These are phyloP conservation scores for Lithocarpus polystachyus DNA, from an alignment of 306 rosid genomes.

Conservation along the genomic window DNA sequence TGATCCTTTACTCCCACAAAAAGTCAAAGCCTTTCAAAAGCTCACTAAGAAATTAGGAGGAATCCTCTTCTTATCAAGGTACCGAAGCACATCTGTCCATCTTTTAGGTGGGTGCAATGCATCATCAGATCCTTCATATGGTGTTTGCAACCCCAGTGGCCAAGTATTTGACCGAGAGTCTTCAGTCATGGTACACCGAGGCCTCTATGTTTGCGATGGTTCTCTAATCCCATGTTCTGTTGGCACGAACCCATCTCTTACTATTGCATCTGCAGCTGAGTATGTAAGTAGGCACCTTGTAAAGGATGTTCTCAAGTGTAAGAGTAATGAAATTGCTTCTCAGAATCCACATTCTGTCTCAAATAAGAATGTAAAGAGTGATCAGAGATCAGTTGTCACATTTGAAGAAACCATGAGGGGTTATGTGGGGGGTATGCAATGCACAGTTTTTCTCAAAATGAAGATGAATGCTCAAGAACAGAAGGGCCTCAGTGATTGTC, in stretches of 20 bases:
- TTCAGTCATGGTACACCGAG: constrained; percentile 20
- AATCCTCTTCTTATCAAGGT: constrained; percentile 31
- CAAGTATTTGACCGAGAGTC: constrained; percentile 26
- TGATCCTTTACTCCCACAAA: constrained; percentile 32
- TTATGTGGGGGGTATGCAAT: constrained; percentile 33
- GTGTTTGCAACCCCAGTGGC: constrained; percentile 34
- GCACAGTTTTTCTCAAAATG: constrained; percentile 22
- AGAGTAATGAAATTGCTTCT: constrained; percentile 1
- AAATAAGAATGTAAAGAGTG: background rate
- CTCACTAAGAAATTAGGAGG: constrained; percentile 33
- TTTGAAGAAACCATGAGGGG: constrained; percentile 32
- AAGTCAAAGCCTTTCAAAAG: constrained; percentile 28
- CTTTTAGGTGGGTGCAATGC: constrained; percentile 36
- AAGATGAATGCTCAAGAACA: constrained; percentile 25
- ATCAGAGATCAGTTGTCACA: constrained; percentile 7
- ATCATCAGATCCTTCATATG: constrained; percentile 23
- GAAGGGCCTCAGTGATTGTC: constrained; percentile 1
- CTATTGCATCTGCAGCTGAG: constrained; percentile 31
- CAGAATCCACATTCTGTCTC: background rate
- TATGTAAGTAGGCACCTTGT: constrained; percentile 28
- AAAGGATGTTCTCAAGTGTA: constrained; percentile 22
- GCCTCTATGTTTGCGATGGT: constrained; percentile 35
- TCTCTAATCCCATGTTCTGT: constrained; percentile 39
- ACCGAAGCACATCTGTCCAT: constrained; percentile 36
- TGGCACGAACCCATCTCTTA: constrained; percentile 36